These are phyloP conservation scores for Antrodiella citrinella DNA, from an alignment of 768 basidiomycete species.

Conservation along the genomic window DNA sequence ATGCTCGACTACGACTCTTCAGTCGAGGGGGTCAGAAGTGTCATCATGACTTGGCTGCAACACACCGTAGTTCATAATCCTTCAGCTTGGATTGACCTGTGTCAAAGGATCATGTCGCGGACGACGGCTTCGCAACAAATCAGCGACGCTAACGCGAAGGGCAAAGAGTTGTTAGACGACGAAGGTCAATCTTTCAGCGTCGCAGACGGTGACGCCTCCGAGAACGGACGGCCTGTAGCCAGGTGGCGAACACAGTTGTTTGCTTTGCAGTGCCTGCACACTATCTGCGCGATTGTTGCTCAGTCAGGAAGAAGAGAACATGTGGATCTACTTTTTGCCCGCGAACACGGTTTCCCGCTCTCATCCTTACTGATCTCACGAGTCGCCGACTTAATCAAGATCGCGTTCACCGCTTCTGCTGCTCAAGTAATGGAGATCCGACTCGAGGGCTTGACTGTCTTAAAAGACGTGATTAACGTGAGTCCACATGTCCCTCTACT, in stretches of 20 bases:
- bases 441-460: constrained; percentile 79
- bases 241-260: constrained; percentile 97
- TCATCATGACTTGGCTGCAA: constrained; percentile 89
- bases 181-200: constrained; percentile 88
- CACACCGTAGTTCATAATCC: constrained; percentile 92
- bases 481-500: constrained; percentile 9
- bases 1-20: constrained; percentile 93
- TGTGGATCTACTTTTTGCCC: constrained; percentile 68
- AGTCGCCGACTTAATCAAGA: constrained; percentile 89
- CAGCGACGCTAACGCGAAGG: constrained; percentile 41
- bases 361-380: constrained; percentile 72
- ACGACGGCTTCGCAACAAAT: constrained; percentile 81
- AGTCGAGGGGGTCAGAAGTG: constrained; percentile 87
- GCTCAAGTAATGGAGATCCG: constrained; percentile 96
- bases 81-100: constrained; percentile 96
- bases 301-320: constrained; percentile 75
- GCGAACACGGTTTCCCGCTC: constrained; percentile 45
- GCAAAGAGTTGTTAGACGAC: constrained; percentile 65
- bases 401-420: constrained; percentile 96
- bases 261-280: constrained; percentile 86
- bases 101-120: constrained; percentile 93
- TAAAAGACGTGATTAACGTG: constrained; percentile 90
- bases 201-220: constrained; percentile 35
- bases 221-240: constrained; percentile 42
- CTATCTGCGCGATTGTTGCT: constrained; percentile 72